Evolutionary conservation across 257 asterid genomes (phyloP).

Genomic region (Gentiana dahurica): DNA sequence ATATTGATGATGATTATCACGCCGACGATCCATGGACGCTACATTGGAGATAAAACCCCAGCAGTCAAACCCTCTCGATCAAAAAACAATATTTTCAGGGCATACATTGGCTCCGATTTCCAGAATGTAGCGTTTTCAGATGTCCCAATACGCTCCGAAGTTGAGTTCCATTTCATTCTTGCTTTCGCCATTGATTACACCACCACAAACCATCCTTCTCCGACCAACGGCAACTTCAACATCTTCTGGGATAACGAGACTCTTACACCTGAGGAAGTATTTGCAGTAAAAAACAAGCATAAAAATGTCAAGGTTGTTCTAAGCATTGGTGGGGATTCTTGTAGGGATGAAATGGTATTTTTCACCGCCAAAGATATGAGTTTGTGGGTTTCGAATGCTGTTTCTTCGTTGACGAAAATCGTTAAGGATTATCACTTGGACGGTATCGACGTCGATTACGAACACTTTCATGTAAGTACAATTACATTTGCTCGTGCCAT

Average conservation of each 20-base stretch:
- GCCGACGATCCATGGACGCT: too few relatives aligned
- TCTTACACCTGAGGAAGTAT: constrained; percentile 45
- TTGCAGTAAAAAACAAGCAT: constrained; percentile 31
- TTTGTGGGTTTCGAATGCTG: constrained; percentile 74
- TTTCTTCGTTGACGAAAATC: constrained; percentile 45
- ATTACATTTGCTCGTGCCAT: constrained; percentile 41
- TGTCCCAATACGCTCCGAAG: constrained; percentile 45
- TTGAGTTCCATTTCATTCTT: constrained; percentile 81
- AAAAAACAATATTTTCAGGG: constrained; percentile 34
- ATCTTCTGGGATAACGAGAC: constrained; percentile 62
- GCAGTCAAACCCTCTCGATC: too few relatives aligned
- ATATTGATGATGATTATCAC: too few relatives aligned
- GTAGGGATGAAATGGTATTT: constrained; percentile 13
- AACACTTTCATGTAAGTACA: constrained; percentile 48
- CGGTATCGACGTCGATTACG: constrained; percentile 72
- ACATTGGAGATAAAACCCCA: too few relatives aligned
- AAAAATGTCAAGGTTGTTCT: constrained; percentile 38
- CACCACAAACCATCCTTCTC: constrained; percentile 38
- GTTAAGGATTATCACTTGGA: constrained; percentile 39
- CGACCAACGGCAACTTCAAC: constrained; percentile 59
- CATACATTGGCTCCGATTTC: constrained; percentile 73
- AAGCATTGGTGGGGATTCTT: not conserved
- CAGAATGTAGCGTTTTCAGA: constrained; percentile 51
- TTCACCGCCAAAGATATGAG: constrained; percentile 43
- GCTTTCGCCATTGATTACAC: constrained; percentile 84